Base-by-base conservation (phyloP, 306 rosid species). In the Trifolium pratense region DNA sequence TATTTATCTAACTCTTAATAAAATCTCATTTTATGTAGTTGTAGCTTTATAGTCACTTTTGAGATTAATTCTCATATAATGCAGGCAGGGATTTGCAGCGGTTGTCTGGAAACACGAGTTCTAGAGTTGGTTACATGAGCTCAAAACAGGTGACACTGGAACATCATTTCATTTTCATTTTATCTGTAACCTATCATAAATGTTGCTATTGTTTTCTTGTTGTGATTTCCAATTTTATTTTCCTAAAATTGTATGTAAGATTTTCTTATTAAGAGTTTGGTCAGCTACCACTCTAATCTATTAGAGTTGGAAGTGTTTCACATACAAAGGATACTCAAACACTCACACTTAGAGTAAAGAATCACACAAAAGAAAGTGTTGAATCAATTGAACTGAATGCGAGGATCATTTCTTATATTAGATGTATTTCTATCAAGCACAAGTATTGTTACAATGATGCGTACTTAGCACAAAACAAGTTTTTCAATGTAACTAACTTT, bases 81-180 rank as follows among this genome's bases (percentile, higher is more conserved):
- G 83, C 92, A 90, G 97, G 91, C 97, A 93, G 98, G 97, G 98
- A 93, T 87, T 89, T 93, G 92, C 98, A 93, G 84, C 75, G 75
- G 59, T 70, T 90, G 73, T 86, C 97, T 75, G 89, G 97, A 66
- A 86, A 84, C 75, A 69, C 71, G 42, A 74, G 86, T 70, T 73
- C 87, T 55, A 89, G 77, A 86, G 98, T 93, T 70, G 98, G 96
- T 29, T 4, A 87, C 75, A 56, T 87, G 25, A 89, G 71, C 71
- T 59, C 83, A 75, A 84, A 82, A 64, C 78, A 89, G 93, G 97
- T 92, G 83, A 75, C 61, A 66, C 52, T 49, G 0, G 23, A 36
- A 34, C 8, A 17, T 75, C 6, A 17, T 37, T 63, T 63, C 32
- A 37, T 63, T 37, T 63, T 63, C 32, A 37, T 63, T 17, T 37